These are phyloP conservation scores for Metschnikowia chrysomelidarum DNA, from an alignment of 805 yeast species.

Conservation along the genomic window DNA sequence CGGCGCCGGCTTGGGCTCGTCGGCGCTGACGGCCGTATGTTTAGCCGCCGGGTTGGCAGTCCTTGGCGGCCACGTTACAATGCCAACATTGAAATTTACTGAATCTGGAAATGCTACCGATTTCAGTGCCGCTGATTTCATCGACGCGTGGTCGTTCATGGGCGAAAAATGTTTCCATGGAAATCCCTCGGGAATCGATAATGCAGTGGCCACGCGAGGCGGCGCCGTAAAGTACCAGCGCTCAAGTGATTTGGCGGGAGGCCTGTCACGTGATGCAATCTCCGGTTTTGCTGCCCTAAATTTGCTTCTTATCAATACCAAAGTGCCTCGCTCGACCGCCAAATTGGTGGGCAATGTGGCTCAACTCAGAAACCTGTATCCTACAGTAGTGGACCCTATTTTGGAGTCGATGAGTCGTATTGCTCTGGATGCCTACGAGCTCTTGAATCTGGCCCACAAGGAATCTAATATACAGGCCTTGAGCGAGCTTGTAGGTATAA, in stretches of 20 bases:
- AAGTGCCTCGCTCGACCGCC: constrained; percentile 85
- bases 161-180: constrained; percentile 97
- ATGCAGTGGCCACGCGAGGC: constrained; percentile 93
- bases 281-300: constrained; percentile 71
- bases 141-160: constrained; percentile 84
- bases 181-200: constrained; percentile 94
- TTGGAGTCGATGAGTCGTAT: constrained; percentile 75
- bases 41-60: constrained; percentile 70
- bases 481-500: constrained; percentile 66
- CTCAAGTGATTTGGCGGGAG: constrained; percentile 45
- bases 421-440: constrained; percentile 67
- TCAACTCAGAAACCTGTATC: constrained; percentile 47
- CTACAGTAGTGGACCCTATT: constrained; percentile 55
- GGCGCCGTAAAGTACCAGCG: constrained; percentile 93
- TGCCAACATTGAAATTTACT: constrained; percentile 32
- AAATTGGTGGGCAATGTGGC: constrained; percentile 77
- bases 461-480: constrained; percentile 47
- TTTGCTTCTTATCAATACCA: constrained; percentile 78
- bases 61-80: constrained; percentile 52
- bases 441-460: constrained; percentile 58
- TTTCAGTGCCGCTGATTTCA: constrained; percentile 48
- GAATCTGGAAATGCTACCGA: constrained; percentile 33
- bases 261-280: constrained; percentile 65
- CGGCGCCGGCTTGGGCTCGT: constrained; percentile 96
- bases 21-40: constrained; percentile 87